These are phyloP conservation scores for Acacia confusa DNA, from an alignment of 306 rosid genomes.

Conservation along the genomic window DNA sequence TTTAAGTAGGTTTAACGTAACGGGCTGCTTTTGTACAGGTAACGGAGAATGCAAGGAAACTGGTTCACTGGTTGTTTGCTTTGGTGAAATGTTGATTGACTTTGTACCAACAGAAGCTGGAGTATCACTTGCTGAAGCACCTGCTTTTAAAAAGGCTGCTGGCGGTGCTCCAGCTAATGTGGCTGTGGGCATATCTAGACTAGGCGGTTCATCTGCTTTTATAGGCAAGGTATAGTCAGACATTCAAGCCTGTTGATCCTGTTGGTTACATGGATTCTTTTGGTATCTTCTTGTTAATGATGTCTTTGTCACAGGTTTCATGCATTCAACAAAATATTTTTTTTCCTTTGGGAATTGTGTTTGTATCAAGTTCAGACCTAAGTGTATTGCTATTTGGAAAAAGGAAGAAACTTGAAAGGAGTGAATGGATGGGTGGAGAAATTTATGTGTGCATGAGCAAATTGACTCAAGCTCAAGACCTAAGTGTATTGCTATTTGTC, in stretches of 20 bases:
- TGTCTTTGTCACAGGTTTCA: not conserved
- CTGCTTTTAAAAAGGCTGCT: conserved; percentile 88
- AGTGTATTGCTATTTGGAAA: no score
- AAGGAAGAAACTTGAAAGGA: no score
- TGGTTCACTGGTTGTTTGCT: conserved; percentile 67
- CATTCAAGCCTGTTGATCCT: conserved; percentile 11
- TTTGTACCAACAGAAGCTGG: conserved; percentile 87
- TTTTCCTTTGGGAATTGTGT: conserved; percentile 9
- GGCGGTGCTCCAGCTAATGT: conserved; percentile 99
- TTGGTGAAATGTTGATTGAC: conserved; percentile 85
- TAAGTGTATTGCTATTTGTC: not conserved
- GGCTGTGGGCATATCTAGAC: conserved; percentile 78
- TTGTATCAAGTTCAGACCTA: not conserved
- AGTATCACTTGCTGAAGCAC: conserved; percentile 89
- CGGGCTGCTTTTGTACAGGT: conserved; percentile 33
- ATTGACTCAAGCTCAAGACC: conserved; percentile 3
- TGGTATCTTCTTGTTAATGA: not conserved
- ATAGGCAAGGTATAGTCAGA: conserved; percentile 71
- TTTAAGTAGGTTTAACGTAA: conserved; percentile 29
- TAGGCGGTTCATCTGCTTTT: conserved; percentile 83
- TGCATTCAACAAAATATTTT: not conserved
- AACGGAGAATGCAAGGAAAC: conserved; percentile 34
- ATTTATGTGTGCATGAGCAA: conserved; percentile 9
- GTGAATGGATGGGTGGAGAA: not conserved
- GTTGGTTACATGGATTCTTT: conserved; percentile 12